Conservation (phyloP, 805 yeast species). For the Nakazawaea holstii region DNA sequence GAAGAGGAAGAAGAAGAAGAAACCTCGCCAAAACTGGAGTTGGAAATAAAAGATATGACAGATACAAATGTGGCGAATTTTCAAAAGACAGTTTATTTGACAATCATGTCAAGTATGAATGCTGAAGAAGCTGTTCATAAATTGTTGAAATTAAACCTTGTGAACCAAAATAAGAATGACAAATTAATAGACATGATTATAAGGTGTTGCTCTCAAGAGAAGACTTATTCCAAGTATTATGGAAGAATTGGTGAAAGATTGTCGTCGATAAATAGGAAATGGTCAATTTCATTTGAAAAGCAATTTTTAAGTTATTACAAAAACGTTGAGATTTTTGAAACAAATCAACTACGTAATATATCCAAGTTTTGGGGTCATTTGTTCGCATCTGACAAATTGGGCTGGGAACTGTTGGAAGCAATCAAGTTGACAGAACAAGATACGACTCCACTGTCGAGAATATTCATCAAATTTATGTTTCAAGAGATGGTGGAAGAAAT, state of each 20-base stretch:
- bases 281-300: conserved; percentile 51
- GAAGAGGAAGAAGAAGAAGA: conserved; percentile 19
- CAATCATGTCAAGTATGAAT: conserved; percentile 85
- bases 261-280: conserved; percentile 40
- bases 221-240: conserved; percentile 79
- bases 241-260: conserved; percentile 73
- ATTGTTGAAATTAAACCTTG: conserved; percentile 44
- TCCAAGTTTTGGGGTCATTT: conserved; percentile 86
- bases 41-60: conserved; percentile 57
- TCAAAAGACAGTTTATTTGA: conserved; percentile 74
- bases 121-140: conserved; percentile 93
- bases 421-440: conserved; percentile 62
- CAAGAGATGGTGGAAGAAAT: conserved; percentile 74
- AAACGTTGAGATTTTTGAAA: conserved; percentile 60
- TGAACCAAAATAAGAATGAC: conserved; percentile 34
- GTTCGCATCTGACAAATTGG: conserved; percentile 62
- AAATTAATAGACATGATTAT: conserved; percentile 68
- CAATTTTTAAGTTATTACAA: conserved; percentile 54
- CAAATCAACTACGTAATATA: conserved; percentile 68
- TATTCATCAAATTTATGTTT: conserved; percentile 74
- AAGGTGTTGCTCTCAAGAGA: conserved; percentile 80
- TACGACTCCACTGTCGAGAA: conserved; percentile 77
- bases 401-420: conserved; percentile 53
- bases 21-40: conserved; percentile 15
- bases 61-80: conserved; percentile 56